Percentiles rank a stretch among this genome's conserved stretches.
phyloP scores from a whole-genome alignment of 345 rosid species.

The Firmiana major region DNA sequence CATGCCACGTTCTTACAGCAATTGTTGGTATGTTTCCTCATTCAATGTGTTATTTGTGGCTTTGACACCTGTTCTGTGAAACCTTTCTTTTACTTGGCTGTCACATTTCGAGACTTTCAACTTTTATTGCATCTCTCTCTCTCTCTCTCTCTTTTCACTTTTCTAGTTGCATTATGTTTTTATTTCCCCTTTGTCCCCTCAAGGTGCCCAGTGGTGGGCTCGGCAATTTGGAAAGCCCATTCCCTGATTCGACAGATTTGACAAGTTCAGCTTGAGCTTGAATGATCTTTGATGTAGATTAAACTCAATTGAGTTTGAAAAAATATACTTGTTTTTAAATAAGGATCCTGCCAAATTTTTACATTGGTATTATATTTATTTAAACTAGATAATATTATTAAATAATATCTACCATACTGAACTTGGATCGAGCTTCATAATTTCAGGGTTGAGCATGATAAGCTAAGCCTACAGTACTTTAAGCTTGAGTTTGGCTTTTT shows the following conservation, averaged over 20 bases:
- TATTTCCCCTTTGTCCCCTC: constrained; percentile 7
- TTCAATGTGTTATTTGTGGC: neutral
- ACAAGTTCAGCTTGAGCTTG: neutral
- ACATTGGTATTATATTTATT: neutral
- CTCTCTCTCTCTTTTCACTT: neutral
- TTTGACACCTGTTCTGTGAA: neutral
- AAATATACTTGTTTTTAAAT: neutral
- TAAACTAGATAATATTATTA: neutral
- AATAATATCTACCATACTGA: neutral
- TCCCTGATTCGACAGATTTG: constrained; percentile 20
- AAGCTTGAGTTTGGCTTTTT: neutral
- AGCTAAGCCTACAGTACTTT: neutral
- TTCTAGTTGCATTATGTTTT: constrained; percentile 7
- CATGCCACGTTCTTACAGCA: constrained; percentile 71
- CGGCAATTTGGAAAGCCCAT: constrained; percentile 63
- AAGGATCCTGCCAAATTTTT: neutral
- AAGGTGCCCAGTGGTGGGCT: constrained; percentile 98
- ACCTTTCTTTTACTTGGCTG: constrained; percentile 2
- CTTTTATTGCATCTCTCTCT: neutral
- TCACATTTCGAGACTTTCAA: neutral
- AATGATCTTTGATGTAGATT: neutral
- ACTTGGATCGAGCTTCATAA: neutral
- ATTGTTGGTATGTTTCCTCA: constrained; percentile 67
- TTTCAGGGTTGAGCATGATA: neutral
- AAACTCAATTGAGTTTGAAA: neutral